Evolutionary conservation across 73 alveolate species (phyloP), one percentile per base, ranked within the genome.

Genomic region (Blepharisma stoltei): DNA sequence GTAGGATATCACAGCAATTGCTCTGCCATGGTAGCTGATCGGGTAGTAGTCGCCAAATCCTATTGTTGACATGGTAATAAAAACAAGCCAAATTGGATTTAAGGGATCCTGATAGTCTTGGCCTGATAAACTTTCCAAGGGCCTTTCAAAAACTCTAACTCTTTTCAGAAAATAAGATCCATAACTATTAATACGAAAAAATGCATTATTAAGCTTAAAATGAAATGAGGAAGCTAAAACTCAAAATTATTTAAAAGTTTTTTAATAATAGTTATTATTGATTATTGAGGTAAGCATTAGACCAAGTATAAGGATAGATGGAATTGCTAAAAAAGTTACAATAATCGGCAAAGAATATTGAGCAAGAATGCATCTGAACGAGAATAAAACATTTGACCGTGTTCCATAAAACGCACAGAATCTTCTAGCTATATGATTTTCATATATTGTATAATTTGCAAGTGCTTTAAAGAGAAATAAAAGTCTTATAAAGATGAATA

Each of bases 371-470:
- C 73, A 60, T 60, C 23, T 60, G 46, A 60, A 60, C 18, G 73
- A 60, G 23, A 60, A 60, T 25, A n/a, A 9, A n/a, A 60, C 23
- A 25, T 60, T 60, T 1, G 73, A 38, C 46, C 23, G 14, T 1
- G 23, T 38, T 8, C 23, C 23, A 25, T 18, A 60, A 20, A n/a
- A 9, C 18, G 14, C 46, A 60, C 73, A 60, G 46, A 14, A 60
- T 9, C 73, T 14, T 18, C 73, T 14, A 9, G 73, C 73, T 20
- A 60, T 38, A 25, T 60, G 23, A 25, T 60, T 60, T 25, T 60
- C 73, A 25, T 60, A 60, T 60, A 38, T n/a, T n/a, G 73, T 60
- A 25, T 20, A 60, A 60, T 60, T 60, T 25, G 73, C 73, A 18
- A 60, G 14, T 9, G 73, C 73, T 25, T 38, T 60, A 14, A 60